Conservation (phyloP, 2,329 filamentous ascomycete genomes). For the Torrubiella hemipterigena region DNA sequence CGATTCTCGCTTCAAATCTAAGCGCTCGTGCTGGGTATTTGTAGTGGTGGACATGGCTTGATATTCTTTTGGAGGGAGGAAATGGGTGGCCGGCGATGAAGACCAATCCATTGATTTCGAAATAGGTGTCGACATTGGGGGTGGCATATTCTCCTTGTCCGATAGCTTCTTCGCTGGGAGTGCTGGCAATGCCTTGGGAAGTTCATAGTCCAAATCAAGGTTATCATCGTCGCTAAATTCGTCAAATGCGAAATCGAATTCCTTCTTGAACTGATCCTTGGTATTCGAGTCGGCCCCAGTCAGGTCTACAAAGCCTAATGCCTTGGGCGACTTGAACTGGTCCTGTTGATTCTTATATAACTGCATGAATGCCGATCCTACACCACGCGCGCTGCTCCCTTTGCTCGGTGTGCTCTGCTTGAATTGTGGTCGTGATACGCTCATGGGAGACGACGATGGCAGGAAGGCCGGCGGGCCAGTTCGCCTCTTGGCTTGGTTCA, state of each 20-base stretch:
- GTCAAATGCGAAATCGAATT: slow-evolving; percentile 59
- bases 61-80: slow-evolving; percentile 20
- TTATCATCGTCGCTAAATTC: slow-evolving; percentile 81
- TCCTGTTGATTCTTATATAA: too few relatives aligned
- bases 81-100: slow-evolving; percentile 45
- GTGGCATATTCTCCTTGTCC: slow-evolving; percentile 14
- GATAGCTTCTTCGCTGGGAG: slow-evolving; percentile 11
- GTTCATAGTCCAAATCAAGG: slow-evolving; percentile 57
- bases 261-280: slow-evolving; percentile 14
- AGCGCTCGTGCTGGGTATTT: slow-evolving; percentile 10
- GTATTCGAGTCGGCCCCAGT: slow-evolving; percentile 15
- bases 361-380: too few relatives aligned
- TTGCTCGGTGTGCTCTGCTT: slow-evolving; percentile 8
- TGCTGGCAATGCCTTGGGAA: slow-evolving; percentile 38
- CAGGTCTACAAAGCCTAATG: slow-evolving; percentile 24
- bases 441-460: slow-evolving; percentile 24
- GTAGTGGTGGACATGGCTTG: slow-evolving; percentile 9
- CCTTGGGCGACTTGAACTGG: too few relatives aligned
- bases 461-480: slow-evolving; percentile 21
- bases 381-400: not conserved
- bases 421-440: slow-evolving; percentile 13
- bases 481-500: slow-evolving; percentile 36
- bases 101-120: too few relatives aligned
- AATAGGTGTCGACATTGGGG: slow-evolving; percentile 23
- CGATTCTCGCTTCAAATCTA: slow-evolving; percentile 31